phyloP scores from a whole-genome alignment of 202 grass and related monocot species.

The Setaria italica region DNA sequence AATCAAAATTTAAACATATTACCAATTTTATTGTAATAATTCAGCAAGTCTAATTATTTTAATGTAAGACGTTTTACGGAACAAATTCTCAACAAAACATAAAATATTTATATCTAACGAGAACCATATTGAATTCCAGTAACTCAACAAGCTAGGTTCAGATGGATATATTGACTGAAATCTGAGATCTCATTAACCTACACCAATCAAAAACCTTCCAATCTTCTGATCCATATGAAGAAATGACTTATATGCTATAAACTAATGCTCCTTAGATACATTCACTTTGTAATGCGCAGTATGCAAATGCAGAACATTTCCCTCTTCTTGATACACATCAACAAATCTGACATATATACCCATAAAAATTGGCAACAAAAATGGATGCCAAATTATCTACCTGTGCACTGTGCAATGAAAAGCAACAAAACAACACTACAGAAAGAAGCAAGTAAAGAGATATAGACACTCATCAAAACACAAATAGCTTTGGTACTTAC shows the following conservation, averaged over 20 bases:
- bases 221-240: neutral
- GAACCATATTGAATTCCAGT: neutral
- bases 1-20: neutral
- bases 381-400: neutral
- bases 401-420: neutral
- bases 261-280: neutral
- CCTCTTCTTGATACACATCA: neutral
- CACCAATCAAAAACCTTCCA: neutral
- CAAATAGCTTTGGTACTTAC: slow-evolving; percentile 49
- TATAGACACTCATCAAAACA: neutral
- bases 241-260: neutral
- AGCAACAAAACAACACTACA: slow-evolving; percentile 14
- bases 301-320: neutral
- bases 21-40: neutral
- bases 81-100: neutral
- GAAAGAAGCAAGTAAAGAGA: neutral
- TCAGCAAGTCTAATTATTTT: neutral
- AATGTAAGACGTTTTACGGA: neutral
- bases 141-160: neutral
- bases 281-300: neutral
- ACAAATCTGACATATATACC: slow-evolving; percentile 17
- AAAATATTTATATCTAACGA: neutral
- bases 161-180: slow-evolving; percentile 14
- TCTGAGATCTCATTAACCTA: neutral
- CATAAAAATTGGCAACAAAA: slow-evolving; percentile 9